These are phyloP conservation scores for Atkinsonella hypoxylon DNA, from an alignment of 2,329 filamentous ascomycete species.

Conservation along the genomic window DNA sequence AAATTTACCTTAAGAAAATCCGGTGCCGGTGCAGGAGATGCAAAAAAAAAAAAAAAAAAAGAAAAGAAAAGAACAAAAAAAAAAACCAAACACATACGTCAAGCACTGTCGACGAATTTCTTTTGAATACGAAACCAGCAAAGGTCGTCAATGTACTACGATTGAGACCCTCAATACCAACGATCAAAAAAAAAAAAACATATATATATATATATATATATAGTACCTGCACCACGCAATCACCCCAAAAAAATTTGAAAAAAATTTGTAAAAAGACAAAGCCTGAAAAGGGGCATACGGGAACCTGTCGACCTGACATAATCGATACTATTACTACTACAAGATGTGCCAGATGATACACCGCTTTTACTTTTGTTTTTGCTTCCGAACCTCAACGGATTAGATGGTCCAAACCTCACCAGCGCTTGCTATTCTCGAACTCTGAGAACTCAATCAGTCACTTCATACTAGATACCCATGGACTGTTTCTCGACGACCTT, in stretches of 20 bases:
- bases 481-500: not conserved
- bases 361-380: not conserved
- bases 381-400: not conserved
- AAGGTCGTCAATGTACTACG: too few species aligned
- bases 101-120: not conserved
- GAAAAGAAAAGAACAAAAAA: not conserved
- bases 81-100: not conserved
- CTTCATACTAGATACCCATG: slow-evolving; percentile 14
- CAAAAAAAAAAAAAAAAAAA: not conserved
- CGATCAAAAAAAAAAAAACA: slow-evolving; percentile 12
- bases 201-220: not conserved
- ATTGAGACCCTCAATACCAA: too few species aligned
- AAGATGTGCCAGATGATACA: slow-evolving; percentile 1
- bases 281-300: not conserved
- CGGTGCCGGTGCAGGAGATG: too few species aligned
- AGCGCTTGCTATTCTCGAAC: not conserved
- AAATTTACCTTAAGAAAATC: too few species aligned
- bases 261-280: slow-evolving; percentile 7
- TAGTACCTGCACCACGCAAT: not conserved
- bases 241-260: slow-evolving; percentile 3
- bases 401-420: not conserved
- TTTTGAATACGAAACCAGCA: too few species aligned
- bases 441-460: slow-evolving; percentile 3
- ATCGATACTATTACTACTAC: not conserved
- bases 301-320: slow-evolving; percentile 10